Conservation (phyloP, 495 filamentous ascomycete species). For the Amphirosellinia nigrospora region DNA sequence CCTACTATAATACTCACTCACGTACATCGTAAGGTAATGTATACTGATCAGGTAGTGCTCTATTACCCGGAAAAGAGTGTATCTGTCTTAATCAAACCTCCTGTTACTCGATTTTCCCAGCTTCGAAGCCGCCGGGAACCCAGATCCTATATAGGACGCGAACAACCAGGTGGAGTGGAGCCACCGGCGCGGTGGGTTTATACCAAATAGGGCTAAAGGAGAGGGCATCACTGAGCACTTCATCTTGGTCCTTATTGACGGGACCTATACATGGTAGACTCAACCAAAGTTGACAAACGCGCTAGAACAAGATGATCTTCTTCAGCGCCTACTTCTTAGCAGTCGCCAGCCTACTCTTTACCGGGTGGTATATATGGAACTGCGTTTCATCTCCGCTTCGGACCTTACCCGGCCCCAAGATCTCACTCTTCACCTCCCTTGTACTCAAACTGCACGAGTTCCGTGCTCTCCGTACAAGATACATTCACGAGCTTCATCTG, state of each 20-base stretch:
- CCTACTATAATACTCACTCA: neutral
- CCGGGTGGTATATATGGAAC: constrained; percentile 29
- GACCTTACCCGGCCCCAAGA: constrained; percentile 59
- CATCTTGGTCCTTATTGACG: neutral
- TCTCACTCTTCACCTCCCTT: constrained; percentile 58
- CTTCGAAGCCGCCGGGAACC: neutral
- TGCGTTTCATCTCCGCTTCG: constrained; percentile 48
- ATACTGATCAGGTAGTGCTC: too few relatives aligned
- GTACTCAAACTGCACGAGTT: constrained; percentile 65
- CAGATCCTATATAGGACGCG: neutral
- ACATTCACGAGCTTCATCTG: constrained; percentile 61
- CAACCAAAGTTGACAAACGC: neutral
- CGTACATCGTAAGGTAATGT: too few relatives aligned
- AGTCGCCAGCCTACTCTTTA: constrained; percentile 27
- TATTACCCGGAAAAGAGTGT: neutral
- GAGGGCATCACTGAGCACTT: neutral
- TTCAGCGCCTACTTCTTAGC: constrained; percentile 34
- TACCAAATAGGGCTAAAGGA: neutral
- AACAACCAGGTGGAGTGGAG: neutral
- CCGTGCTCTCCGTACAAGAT: constrained; percentile 56
- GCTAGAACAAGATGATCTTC: constrained; percentile 33
- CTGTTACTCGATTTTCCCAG: neutral
- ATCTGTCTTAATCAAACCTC: too few relatives aligned
- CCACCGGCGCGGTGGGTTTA: neutral
- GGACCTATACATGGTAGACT: neutral